Percentiles rank a stretch among this genome's conserved stretches.
Evolutionary conservation across 177 flowering plant species (phyloP).

Genomic region (Viscum album): DNA sequence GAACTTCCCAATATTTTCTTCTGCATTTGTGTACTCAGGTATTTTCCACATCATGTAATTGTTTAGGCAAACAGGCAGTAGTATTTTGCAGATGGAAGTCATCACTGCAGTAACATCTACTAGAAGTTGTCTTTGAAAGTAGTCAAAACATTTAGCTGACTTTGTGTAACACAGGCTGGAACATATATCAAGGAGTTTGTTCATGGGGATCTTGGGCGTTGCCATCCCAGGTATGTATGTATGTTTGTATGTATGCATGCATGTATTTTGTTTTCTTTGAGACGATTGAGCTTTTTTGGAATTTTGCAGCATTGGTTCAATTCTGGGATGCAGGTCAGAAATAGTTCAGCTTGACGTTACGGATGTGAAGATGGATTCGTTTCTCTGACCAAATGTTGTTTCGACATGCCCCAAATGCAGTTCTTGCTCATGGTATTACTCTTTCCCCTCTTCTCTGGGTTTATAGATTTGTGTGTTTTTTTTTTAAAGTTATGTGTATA

Average conservation of each 20-base stretch:
- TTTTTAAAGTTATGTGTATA: too few relatives aligned
- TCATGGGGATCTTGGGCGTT: constrained; percentile 95
- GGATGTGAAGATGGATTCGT: constrained; percentile 85
- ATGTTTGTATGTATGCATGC: not conserved
- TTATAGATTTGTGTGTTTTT: too few relatives aligned
- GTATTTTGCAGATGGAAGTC: too few relatives aligned
- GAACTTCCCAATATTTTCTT: constrained; percentile 70
- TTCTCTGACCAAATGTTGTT: constrained; percentile 16
- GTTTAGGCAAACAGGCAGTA: not conserved
- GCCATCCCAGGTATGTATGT: constrained; percentile 63
- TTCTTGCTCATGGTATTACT: too few relatives aligned
- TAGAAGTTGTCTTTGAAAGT: too few relatives aligned
- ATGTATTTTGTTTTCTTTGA: not conserved
- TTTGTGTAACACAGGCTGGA: constrained; percentile 56
- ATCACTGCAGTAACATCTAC: too few relatives aligned
- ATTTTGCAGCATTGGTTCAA: constrained; percentile 66
- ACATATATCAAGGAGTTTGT: constrained; percentile 97
- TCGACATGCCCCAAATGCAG: too few relatives aligned
- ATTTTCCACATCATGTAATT: too few relatives aligned
- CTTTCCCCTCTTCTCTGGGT: too few relatives aligned
- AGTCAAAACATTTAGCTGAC: not conserved
- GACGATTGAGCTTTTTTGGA: too few relatives aligned
- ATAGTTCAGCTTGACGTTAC: constrained; percentile 91
- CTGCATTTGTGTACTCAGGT: constrained; percentile 96
- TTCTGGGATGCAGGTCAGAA: constrained; percentile 79